phyloP scores from a whole-genome alignment of 2,329 filamentous ascomycete genomes.

The Dothistroma septosporum region DNA sequence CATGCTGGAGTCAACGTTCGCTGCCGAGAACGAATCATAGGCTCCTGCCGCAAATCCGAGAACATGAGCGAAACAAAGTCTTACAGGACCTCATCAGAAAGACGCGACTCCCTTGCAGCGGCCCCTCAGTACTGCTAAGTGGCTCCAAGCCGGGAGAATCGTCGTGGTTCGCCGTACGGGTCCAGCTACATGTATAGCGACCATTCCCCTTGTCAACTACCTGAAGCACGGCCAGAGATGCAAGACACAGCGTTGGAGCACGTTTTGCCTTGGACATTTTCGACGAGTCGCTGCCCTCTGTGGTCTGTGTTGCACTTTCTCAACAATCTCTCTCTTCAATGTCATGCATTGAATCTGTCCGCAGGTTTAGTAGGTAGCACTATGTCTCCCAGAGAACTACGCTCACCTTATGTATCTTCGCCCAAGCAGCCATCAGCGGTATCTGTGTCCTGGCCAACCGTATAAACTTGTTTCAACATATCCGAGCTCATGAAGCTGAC shows the following conservation, averaged over 20 bases:
- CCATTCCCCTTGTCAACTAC: too few species aligned
- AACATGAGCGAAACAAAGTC: slow-evolving; percentile 13
- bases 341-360: slow-evolving; percentile 54
- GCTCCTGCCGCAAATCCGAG: slow-evolving; percentile 19
- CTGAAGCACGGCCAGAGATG: too few species aligned
- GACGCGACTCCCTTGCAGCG: slow-evolving; percentile 13
- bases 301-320: slow-evolving; percentile 26
- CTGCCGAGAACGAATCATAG: too few species aligned
- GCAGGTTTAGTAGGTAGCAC: not conserved
- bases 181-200: not conserved
- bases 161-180: not conserved
- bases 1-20: too few species aligned
- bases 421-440: slow-evolving; percentile 58
- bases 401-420: slow-evolving; percentile 58
- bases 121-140: slow-evolving; percentile 14
- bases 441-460: slow-evolving; percentile 57
- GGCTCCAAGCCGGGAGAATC: slow-evolving; percentile 11
- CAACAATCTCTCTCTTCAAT: slow-evolving; percentile 54
- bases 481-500: slow-evolving; percentile 47
- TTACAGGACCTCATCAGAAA: slow-evolving; percentile 20
- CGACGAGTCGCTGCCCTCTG: not conserved
- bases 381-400: not conserved
- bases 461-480: slow-evolving; percentile 44
- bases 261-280: slow-evolving; percentile 1
- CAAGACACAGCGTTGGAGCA: not conserved